phyloP scores from a whole-genome alignment of 768 basidiomycete species.

The Sarcodon aspratus region DNA sequence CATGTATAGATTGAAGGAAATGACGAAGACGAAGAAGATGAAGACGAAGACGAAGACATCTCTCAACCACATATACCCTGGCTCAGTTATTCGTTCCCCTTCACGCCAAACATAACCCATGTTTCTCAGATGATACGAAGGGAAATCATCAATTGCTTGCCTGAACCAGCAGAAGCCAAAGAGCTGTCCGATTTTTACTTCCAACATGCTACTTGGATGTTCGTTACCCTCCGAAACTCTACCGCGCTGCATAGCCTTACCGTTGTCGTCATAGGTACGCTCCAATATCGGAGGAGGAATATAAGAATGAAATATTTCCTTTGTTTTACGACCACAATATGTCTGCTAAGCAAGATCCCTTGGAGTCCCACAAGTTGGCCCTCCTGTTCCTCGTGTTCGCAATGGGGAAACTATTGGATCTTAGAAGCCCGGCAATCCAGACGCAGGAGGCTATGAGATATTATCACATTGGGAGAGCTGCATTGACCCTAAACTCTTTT shows the following conservation, averaged over 20 bases:
- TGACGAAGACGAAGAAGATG: conserved; percentile 39
- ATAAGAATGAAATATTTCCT: conserved; percentile 36
- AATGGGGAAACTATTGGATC: conserved; percentile 50
- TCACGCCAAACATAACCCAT: conserved; percentile 29
- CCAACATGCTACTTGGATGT: conserved; percentile 66
- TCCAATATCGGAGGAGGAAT: conserved; percentile 51
- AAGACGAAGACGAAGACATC: conserved; percentile 22
- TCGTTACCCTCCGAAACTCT: conserved; percentile 13
- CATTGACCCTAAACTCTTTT: conserved; percentile 49
- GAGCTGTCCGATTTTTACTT: conserved; percentile 42
- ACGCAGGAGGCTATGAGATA: conserved; percentile 40
- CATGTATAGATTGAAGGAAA: conserved; percentile 43
- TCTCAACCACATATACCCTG: conserved; percentile 43
- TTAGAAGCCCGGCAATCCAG: conserved; percentile 39
- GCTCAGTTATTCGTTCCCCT: conserved; percentile 51
- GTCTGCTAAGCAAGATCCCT: conserved; percentile 23
- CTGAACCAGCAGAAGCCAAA: conserved; percentile 21
- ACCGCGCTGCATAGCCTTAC: not conserved
- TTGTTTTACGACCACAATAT: conserved; percentile 39
- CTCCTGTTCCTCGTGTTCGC: conserved; percentile 57
- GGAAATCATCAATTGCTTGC: conserved; percentile 35
- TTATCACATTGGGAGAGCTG: conserved; percentile 49
- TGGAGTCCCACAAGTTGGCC: conserved; percentile 42
- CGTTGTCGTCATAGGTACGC: conserved; percentile 36
- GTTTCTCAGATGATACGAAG: conserved; percentile 31